A percentile compares a stretch with the other conserved stretches of the same genome.
These are phyloP conservation scores for Allium fistulosum DNA, from an alignment of 106 monocot genomes.

Conservation along the genomic window DNA sequence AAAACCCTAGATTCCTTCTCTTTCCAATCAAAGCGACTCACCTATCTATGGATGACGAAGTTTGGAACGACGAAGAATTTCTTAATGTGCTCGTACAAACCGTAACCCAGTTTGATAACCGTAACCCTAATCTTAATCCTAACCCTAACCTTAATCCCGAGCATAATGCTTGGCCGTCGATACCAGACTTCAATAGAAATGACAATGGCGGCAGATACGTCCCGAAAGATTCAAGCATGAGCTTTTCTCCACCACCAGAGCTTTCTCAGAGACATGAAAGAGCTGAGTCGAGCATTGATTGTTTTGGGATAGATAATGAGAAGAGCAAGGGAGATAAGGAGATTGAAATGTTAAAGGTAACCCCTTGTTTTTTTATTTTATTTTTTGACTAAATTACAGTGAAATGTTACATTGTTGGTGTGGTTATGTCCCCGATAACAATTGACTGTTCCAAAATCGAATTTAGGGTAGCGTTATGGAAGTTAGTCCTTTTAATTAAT, in stretches of 20 bases:
- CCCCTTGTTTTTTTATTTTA: background rate
- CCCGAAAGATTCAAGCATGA: background rate
- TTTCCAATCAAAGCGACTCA: too few species aligned
- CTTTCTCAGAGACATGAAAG: slow-evolving; percentile 5
- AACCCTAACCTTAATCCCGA: background rate
- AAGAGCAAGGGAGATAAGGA: slow-evolving; percentile 3
- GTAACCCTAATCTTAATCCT: background rate
- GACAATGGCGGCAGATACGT: too few species aligned
- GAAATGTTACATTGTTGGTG: too few species aligned
- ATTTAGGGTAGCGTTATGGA: too few species aligned
- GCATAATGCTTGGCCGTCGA: background rate
- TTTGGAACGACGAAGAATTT: too few species aligned
- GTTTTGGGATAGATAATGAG: background rate
- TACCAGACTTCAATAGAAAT: background rate
- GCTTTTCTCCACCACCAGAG: slow-evolving; percentile 7
- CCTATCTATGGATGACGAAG: too few species aligned
- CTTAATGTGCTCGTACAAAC: too few species aligned
- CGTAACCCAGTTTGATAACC: too few species aligned
- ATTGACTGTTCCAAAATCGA: too few species aligned
- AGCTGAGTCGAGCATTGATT: background rate
- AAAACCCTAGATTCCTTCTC: too few species aligned
- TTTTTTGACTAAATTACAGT: background rate
- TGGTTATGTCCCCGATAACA: too few species aligned
- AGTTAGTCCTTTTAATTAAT: too few species aligned
- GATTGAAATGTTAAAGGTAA: slow-evolving; percentile 9